A percentile compares a stretch with the other conserved stretches of the same genome.
Evolutionary conservation across 352 stramenopile species (phyloP).

Genomic region (Phytopythium mirpurense): DNA sequence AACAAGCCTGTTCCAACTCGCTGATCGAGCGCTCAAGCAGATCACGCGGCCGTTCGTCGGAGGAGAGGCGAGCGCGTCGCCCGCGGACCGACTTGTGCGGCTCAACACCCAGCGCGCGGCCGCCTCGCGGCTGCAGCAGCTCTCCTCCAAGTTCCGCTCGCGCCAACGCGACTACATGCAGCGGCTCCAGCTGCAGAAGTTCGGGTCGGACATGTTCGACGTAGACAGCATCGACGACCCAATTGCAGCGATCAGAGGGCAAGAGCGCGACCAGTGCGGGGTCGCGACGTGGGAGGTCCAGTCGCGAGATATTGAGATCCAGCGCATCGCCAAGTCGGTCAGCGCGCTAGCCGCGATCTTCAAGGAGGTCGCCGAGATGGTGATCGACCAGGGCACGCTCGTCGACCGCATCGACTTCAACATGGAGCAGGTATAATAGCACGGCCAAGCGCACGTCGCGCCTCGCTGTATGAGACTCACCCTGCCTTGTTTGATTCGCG

Average conservation of each 20-base stretch:
- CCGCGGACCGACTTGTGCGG: conserved; percentile 50
- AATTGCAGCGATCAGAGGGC: conserved; percentile 11
- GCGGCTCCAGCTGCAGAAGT: conserved; percentile 67
- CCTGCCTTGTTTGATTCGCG: neutral
- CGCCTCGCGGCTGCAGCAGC: conserved; percentile 47
- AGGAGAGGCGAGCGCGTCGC: conserved; percentile 33
- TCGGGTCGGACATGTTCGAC: conserved; percentile 61
- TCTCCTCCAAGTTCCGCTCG: conserved; percentile 59
- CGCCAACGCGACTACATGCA: conserved; percentile 71
- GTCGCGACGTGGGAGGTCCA: conserved; percentile 34
- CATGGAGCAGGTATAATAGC: conserved; percentile 86
- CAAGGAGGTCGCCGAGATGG: conserved; percentile 76
- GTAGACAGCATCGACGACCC: conserved; percentile 24
- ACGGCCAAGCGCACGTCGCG: neutral
- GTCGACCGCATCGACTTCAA: conserved; percentile 88
- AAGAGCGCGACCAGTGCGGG: neutral
- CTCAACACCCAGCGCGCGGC: conserved; percentile 69
- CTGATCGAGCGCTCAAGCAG: conserved; percentile 61
- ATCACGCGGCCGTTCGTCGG: conserved; percentile 58
- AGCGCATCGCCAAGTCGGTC: conserved; percentile 71
- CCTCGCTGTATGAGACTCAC: too few relatives aligned
- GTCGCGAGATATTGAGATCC: conserved; percentile 67
- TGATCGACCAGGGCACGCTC: conserved; percentile 78
- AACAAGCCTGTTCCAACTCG: conserved; percentile 53
- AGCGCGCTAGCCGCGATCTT: conserved; percentile 63